These are phyloP conservation scores for Huntiella abstrusa DNA, from an alignment of 2,329 filamentous ascomycete species.

Conservation along the genomic window DNA sequence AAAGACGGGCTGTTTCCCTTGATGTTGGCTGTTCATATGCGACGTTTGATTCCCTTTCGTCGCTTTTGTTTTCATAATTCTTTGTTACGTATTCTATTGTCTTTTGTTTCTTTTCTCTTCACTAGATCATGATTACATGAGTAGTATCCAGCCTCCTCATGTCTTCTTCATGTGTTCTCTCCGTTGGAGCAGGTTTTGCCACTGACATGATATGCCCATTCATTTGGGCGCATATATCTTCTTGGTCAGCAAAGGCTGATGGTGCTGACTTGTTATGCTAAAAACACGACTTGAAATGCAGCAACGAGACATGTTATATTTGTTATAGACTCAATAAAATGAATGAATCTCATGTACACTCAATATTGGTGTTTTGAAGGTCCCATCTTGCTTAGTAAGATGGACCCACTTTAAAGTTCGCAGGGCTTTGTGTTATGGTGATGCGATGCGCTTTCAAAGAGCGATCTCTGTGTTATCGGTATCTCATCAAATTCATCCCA, in stretches of 20 bases:
- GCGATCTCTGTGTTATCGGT: too few relatives aligned
- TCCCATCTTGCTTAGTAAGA: not conserved
- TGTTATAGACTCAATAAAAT: conserved; percentile 4
- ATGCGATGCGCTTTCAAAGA: too few relatives aligned
- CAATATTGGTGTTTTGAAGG: not conserved
- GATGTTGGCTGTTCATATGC: not conserved
- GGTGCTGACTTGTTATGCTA: not conserved
- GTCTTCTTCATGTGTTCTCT: too few relatives aligned
- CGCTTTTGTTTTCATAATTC: not conserved
- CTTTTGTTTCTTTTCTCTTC: not conserved
- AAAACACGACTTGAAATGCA: not conserved
- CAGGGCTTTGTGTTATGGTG: too few relatives aligned
- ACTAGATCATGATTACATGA: too few relatives aligned
- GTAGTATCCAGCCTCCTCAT: too few relatives aligned
- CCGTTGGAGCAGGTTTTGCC: too few relatives aligned
- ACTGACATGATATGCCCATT: too few relatives aligned
- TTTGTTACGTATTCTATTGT: not conserved
- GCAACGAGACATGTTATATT: conserved; percentile 1
- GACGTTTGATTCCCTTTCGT: conserved; percentile 1
- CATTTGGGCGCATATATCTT: too few relatives aligned
- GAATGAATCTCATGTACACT: not conserved
- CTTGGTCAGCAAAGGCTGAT: not conserved
- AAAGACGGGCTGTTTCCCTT: not conserved
- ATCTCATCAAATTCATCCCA: too few relatives aligned
- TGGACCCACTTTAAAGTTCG: conserved; percentile 2